Evolutionary conservation across 345 rosid species (phyloP).

Genomic region (Aquilaria sinensis): DNA sequence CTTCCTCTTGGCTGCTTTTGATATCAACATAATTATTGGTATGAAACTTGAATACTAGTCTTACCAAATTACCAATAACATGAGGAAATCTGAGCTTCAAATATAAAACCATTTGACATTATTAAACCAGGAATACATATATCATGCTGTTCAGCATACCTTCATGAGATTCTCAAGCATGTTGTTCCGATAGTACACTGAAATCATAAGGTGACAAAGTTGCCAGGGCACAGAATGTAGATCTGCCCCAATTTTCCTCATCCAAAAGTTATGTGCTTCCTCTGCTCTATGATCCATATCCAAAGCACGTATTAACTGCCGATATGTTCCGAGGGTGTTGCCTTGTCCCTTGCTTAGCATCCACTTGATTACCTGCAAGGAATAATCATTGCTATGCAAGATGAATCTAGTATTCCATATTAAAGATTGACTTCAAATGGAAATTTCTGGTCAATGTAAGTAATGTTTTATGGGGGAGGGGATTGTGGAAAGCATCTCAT

Average conservation of each 20-base stretch:
- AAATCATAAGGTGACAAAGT: constrained; percentile 64
- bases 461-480: too few relatives aligned
- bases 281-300: constrained; percentile 88
- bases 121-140: too few relatives aligned
- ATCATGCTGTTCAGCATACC: constrained; percentile 29
- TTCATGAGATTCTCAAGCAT: constrained; percentile 68
- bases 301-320: constrained; percentile 67
- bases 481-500: too few relatives aligned
- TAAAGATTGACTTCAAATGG: neutral
- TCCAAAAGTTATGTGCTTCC: constrained; percentile 87
- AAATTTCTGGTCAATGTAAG: neutral
- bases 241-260: constrained; percentile 60
- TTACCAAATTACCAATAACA: too few relatives aligned
- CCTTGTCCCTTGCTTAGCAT: constrained; percentile 98
- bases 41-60: too few relatives aligned
- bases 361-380: constrained; percentile 85
- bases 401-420: too few relatives aligned
- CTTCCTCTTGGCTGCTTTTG: too few relatives aligned
- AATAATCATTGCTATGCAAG: neutral
- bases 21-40: too few relatives aligned
- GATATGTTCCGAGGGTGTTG: constrained; percentile 74
- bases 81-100: too few relatives aligned
- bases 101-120: too few relatives aligned
- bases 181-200: constrained; percentile 75
- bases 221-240: constrained; percentile 95